These are phyloP conservation scores for Hemileccinum rubropunctum DNA, from an alignment of 768 basidiomycete genomes.

Conservation along the genomic window DNA sequence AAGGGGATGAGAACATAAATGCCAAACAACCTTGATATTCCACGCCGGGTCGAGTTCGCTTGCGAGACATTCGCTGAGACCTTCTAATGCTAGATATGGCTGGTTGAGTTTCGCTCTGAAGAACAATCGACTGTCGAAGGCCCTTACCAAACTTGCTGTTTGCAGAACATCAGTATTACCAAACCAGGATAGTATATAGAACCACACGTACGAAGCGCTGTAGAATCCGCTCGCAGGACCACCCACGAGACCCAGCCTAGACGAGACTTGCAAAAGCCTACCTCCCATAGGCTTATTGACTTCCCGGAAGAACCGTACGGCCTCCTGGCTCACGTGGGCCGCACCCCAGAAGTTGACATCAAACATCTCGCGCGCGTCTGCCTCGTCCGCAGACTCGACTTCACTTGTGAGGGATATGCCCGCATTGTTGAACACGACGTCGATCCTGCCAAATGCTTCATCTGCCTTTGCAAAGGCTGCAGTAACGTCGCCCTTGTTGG, in stretches of 20 bases:
- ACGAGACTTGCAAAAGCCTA: conserved; percentile 38
- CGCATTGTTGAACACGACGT: conserved; percentile 39
- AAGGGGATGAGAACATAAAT: neutral
- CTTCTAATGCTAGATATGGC: conserved; percentile 10
- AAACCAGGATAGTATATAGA: no score
- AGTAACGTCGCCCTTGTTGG: conserved; percentile 17
- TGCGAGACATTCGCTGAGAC: conserved; percentile 11
- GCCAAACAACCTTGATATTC: conserved; percentile 16
- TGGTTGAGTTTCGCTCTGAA: neutral
- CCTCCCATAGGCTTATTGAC: conserved; percentile 39
- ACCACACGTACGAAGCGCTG: conserved; percentile 22
- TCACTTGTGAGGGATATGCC: conserved; percentile 30
- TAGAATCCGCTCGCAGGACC: conserved; percentile 18
- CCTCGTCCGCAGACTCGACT: conserved; percentile 34
- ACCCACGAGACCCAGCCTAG: conserved; percentile 30
- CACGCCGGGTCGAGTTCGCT: conserved; percentile 15
- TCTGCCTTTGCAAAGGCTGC: conserved; percentile 28
- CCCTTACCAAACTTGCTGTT: conserved; percentile 19
- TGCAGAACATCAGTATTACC: neutral
- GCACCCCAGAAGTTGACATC: conserved; percentile 39
- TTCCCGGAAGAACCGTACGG: conserved; percentile 36
- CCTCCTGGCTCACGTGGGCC: conserved; percentile 27
- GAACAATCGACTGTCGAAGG: no score
- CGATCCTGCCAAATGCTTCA: conserved; percentile 31
- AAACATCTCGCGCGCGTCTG: conserved; percentile 33